Percentiles rank a stretch among this genome's conserved stretches.
Evolutionary conservation across 1,139 yeast genomes (phyloP).

Genomic region (Yamadazyma dendronema): DNA sequence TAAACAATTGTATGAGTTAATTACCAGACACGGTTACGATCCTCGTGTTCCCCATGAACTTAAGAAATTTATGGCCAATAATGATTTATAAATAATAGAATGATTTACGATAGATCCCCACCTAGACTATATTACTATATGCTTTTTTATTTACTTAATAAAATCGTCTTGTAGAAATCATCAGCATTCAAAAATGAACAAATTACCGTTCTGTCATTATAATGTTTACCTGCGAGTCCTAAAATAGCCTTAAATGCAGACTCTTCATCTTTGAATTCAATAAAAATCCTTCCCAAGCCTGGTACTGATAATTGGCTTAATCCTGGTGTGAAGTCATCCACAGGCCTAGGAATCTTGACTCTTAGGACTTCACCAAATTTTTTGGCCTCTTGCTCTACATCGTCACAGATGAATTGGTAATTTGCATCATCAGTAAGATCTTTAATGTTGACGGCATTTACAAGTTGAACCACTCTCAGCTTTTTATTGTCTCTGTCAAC

Average conservation of each 20-base stretch:
- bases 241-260: slow-evolving; percentile 58
- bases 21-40: slow-evolving; percentile 74
- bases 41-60: slow-evolving; percentile 40
- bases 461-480: slow-evolving; percentile 60
- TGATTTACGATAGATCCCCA: too few species aligned
- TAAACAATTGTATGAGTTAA: slow-evolving; percentile 59
- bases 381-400: slow-evolving; percentile 51
- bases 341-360: slow-evolving; percentile 68
- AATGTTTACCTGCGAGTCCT: slow-evolving; percentile 66
- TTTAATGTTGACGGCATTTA: slow-evolving; percentile 64
- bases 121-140: not conserved
- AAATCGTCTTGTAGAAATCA: slow-evolving; percentile 36
- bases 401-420: slow-evolving; percentile 50
- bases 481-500: slow-evolving; percentile 26
- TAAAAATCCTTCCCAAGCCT: slow-evolving; percentile 72
- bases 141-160: slow-evolving; percentile 3
- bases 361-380: slow-evolving; percentile 53
- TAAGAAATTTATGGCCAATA: slow-evolving; percentile 22
- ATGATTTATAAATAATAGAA: slow-evolving; percentile 6
- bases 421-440: slow-evolving; percentile 57
- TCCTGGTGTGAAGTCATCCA: slow-evolving; percentile 46
- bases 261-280: slow-evolving; percentile 56
- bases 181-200: slow-evolving; percentile 62
- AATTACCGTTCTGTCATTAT: slow-evolving; percentile 68
- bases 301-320: slow-evolving; percentile 45